These are phyloP conservation scores for Sporothrix schenckii DNA, from an alignment of 2,329 filamentous ascomycete genomes.

Conservation along the genomic window DNA sequence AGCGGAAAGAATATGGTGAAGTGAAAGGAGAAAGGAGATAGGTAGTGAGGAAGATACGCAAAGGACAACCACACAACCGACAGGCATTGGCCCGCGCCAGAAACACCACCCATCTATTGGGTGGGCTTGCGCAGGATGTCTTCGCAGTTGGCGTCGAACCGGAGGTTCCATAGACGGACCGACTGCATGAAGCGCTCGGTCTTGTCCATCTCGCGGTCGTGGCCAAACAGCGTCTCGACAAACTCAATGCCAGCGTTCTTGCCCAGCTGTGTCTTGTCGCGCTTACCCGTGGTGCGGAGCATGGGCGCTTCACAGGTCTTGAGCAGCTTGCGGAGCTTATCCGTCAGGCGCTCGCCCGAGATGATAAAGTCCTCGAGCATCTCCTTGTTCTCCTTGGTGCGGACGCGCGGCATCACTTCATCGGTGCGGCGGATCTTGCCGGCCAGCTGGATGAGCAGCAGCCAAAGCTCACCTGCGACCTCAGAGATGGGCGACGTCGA, in stretches of 20 bases:
- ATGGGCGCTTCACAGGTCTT: slow-evolving; percentile 93
- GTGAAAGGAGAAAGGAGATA: slow-evolving; percentile 4
- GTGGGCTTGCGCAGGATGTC: slow-evolving; percentile 72
- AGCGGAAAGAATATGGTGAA: not conserved
- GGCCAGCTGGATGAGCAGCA: slow-evolving; percentile 88
- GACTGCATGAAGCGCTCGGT: slow-evolving; percentile 93
- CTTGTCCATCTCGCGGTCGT: slow-evolving; percentile 83
- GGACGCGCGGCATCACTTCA: slow-evolving; percentile 72
- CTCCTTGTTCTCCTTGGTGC: slow-evolving; percentile 72
- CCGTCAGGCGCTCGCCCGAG: slow-evolving; percentile 82
- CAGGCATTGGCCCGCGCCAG: not conserved
- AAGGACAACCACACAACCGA: not conserved
- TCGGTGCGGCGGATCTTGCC: slow-evolving; percentile 93
- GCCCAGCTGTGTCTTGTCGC: slow-evolving; percentile 76
- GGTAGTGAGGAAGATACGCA: no score
- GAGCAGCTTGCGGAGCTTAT: slow-evolving; percentile 81
- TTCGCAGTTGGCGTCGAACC: slow-evolving; percentile 95
- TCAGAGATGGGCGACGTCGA: slow-evolving; percentile 82
- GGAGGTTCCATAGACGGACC: slow-evolving; percentile 85
- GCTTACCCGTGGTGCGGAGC: slow-evolving; percentile 80
- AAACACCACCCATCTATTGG: slow-evolving; percentile 46
- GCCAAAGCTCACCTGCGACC: slow-evolving; percentile 92
- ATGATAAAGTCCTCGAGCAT: slow-evolving; percentile 89
- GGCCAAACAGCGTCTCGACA: slow-evolving; percentile 91
- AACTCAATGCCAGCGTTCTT: slow-evolving; percentile 94